A percentile compares a stretch with the other conserved stretches of the same genome.
Evolutionary conservation across 345 rosid genomes (phyloP).

Genomic region (Melaleuca alternifolia): DNA sequence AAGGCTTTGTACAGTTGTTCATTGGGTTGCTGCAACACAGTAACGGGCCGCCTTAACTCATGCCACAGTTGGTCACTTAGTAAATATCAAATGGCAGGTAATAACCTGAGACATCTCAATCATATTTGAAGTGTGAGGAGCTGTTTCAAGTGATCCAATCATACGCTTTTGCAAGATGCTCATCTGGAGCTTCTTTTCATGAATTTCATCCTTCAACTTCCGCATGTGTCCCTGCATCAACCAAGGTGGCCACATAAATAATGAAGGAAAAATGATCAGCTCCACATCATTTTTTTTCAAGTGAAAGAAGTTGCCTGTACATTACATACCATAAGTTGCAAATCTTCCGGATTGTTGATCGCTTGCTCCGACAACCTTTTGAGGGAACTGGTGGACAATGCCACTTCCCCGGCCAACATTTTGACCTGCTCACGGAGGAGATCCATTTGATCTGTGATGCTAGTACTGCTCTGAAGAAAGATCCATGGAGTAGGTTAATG

Average conservation of each 20-base stretch:
- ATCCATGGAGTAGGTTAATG: slow-evolving; percentile 2
- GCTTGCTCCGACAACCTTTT: slow-evolving; percentile 55
- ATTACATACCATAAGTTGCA: slow-evolving; percentile 28
- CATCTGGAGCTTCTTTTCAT: slow-evolving; percentile 55
- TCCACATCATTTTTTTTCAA: neutral
- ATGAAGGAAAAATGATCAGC: neutral
- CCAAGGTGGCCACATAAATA: neutral
- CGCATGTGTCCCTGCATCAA: slow-evolving; percentile 35
- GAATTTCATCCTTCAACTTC: slow-evolving; percentile 52
- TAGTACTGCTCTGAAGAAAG: slow-evolving; percentile 36
- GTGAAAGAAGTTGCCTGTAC: neutral
- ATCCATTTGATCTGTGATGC: slow-evolving; percentile 65
- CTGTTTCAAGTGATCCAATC: slow-evolving; percentile 42
- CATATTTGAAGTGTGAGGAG: slow-evolving; percentile 22
- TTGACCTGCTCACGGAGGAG: slow-evolving; percentile 69
- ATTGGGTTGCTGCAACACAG: neutral
- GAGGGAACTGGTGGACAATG: slow-evolving; percentile 50
- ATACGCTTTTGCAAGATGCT: slow-evolving; percentile 45
- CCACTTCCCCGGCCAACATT: slow-evolving; percentile 68
- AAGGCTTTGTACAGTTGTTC: neutral
- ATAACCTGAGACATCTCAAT: slow-evolving; percentile 42
- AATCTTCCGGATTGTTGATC: slow-evolving; percentile 33
- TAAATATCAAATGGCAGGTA: neutral
- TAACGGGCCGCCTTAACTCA: neutral
- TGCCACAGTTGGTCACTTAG: neutral